Evolutionary conservation across 169 alveolate genomes (phyloP).

Genomic region (Eimeria brunetti): DNA sequence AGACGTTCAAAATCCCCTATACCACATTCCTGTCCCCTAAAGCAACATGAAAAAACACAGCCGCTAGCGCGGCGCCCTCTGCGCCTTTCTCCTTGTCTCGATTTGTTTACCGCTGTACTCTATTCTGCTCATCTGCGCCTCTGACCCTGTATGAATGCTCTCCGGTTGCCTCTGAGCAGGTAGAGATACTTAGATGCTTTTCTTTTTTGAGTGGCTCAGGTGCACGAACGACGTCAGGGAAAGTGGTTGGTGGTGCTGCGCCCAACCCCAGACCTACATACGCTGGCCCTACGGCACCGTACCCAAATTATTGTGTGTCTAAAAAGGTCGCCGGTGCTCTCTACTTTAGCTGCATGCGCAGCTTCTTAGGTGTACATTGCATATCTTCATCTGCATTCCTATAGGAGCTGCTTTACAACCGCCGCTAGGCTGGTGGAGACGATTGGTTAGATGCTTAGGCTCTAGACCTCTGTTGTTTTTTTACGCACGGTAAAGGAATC

Average conservation of each 20-base stretch:
- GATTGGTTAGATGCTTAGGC: slow-evolving; percentile 33
- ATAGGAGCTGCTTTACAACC: not conserved
- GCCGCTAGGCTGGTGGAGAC: not conserved
- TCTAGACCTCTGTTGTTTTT: slow-evolving; percentile 66
- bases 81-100: not conserved
- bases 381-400: not conserved
- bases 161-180: not conserved
- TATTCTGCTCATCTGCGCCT: not conserved
- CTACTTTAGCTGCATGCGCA: not conserved
- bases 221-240: slow-evolving; percentile 78
- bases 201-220: slow-evolving; percentile 43
- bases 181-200: not conserved
- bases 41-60: not conserved
- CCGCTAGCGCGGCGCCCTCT: not conserved
- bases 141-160: not conserved
- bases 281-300: slow-evolving; percentile 84
- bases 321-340: not conserved
- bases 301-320: slow-evolving; percentile 88
- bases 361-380: not conserved
- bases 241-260: slow-evolving; percentile 85
- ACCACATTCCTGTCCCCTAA: not conserved
- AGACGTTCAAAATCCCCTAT: not conserved
- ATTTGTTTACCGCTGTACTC: not conserved
- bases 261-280: slow-evolving; percentile 84
- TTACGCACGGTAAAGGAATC: not conserved